These are phyloP conservation scores for Fraxinus sp. DNA, from an alignment of 305 asterid genomes.

Conservation along the genomic window DNA sequence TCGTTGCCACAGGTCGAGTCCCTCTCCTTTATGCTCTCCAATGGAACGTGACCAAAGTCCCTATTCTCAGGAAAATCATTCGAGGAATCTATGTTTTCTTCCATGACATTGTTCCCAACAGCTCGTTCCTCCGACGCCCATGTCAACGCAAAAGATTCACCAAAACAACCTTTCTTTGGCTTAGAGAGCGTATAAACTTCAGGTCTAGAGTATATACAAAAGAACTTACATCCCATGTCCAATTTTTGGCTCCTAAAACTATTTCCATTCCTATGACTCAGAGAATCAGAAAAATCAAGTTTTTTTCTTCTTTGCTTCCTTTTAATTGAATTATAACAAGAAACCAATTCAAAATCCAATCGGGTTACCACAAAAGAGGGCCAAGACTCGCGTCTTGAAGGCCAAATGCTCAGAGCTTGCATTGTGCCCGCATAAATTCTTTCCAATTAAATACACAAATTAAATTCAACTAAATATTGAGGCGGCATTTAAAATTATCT, in stretches of 20 bases:
- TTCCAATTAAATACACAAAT: constrained; percentile 12
- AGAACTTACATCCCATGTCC: constrained; percentile 33
- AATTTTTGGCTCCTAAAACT: constrained; percentile 20
- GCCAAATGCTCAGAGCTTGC: constrained; percentile 68
- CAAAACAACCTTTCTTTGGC: constrained; percentile 35
- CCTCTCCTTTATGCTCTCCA: constrained; percentile 24
- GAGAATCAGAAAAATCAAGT: constrained; percentile 30
- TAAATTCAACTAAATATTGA: constrained; percentile 18
- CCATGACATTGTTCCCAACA: constrained; percentile 26
- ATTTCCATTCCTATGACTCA: constrained; percentile 24
- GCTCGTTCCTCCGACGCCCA: constrained; percentile 50
- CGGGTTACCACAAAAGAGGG: constrained; percentile 37
- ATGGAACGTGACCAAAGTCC: constrained; percentile 10
- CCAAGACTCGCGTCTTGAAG: constrained; percentile 44
- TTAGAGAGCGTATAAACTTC: constrained; percentile 20
- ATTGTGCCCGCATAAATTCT: constrained; percentile 38
- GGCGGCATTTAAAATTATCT: constrained; percentile 18
- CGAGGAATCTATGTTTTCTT: constrained; percentile 31
- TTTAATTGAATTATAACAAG: constrained; percentile 30
- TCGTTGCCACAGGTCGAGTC: background rate
- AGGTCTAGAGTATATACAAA: constrained; percentile 16
- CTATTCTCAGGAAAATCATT: constrained; percentile 27
- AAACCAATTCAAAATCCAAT: constrained; percentile 41
- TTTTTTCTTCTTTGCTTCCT: constrained; percentile 43
- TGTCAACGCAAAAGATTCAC: constrained; percentile 46